Base-by-base conservation (phyloP, 345 rosid genomes). In the Dipteronia sinensis region DNA sequence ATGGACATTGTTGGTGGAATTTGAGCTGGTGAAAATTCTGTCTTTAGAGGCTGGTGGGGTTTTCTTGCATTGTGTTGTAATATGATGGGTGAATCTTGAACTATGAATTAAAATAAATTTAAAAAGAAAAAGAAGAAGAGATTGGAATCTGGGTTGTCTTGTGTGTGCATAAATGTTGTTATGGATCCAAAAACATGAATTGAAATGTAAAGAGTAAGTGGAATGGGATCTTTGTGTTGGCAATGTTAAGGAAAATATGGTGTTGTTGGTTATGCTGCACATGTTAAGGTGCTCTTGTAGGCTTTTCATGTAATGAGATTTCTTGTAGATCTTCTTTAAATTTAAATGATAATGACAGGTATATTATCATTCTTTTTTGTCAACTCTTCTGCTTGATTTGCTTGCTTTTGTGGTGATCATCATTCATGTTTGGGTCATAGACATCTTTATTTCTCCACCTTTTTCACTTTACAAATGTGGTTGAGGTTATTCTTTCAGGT, bases 341-440 rank as follows among this genome's bases (percentile, higher is more conserved):
- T 73, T 40, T 46, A 59, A 22, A 40, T 55, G 47, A 8, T 27
- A 34, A 34, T 71, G 17, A 42, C 20, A 73, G 23, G 22, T 42
- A 17, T 13, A 73, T 46, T 23, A 25, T 38, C 55, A 1, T n/a
- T 12, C 71, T 65, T 34, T 59, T 65, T 34, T 65, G 71, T 12
- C 17, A 64, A 69, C 49, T 11, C 7, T 42, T 65, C 34, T 27
- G 67, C 27, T 65, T 29, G 25, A 51, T 65, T 38, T 49, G 19
- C 47, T 31, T 65, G 65, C 71, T 75, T 64, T 49, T 65, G 62
- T 34, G 31, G 11, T 65, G 44, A 27, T 75, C 46, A 42, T 42
- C 20, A 51, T 27, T 15, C 40, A 25, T 27, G 65, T 22, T 17
- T n/a, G 27, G 13, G 10, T 3, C 55, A 49, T 15, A 49, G 2